Evolutionary conservation across 352 stramenopile genomes (phyloP).

Genomic region (Globisporangium uncinulatum): DNA sequence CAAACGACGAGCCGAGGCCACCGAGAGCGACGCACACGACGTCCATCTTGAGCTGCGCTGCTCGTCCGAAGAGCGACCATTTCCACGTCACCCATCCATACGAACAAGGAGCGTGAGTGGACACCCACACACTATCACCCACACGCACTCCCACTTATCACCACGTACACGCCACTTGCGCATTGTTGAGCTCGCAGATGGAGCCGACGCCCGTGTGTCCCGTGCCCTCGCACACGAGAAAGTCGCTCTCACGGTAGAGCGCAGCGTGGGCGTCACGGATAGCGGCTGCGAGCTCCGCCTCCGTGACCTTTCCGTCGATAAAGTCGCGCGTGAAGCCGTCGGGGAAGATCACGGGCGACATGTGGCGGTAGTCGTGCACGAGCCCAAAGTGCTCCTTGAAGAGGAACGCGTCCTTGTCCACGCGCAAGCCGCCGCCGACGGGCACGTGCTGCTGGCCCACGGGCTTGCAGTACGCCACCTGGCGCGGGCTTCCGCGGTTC

Average conservation of each 20-base stretch:
- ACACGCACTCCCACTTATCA: not conserved
- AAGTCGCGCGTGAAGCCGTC: conserved; percentile 95
- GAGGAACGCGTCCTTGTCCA: conserved; percentile 92
- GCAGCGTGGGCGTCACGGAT: conserved; percentile 82
- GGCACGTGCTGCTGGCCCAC: conserved; percentile 93
- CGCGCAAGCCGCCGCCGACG: conserved; percentile 73
- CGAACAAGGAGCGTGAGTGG: not conserved
- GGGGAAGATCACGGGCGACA: conserved; percentile 97
- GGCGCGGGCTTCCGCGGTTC: conserved; percentile 60
- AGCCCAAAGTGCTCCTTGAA: conserved; percentile 97
- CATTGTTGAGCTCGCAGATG: conserved; percentile 90
- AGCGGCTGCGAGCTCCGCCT: conserved; percentile 62
- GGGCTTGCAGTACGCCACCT: conserved; percentile 93
- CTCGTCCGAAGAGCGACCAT: not conserved
- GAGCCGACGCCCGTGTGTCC: conserved; percentile 89
- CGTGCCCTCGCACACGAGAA: conserved; percentile 94
- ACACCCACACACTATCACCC: not conserved
- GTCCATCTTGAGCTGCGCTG: conserved; percentile 76
- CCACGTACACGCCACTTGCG: conserved; percentile 70
- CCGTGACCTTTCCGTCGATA: conserved; percentile 94
- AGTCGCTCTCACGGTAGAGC: conserved; percentile 83
- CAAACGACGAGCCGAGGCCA: conserved; percentile 79
- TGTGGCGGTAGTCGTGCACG: conserved; percentile 94
- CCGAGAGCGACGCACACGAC: conserved; percentile 75
- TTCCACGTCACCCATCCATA: not conserved